phyloP scores from a whole-genome alignment of 441 rosid genomes.

The Populus trichocarpa region DNA sequence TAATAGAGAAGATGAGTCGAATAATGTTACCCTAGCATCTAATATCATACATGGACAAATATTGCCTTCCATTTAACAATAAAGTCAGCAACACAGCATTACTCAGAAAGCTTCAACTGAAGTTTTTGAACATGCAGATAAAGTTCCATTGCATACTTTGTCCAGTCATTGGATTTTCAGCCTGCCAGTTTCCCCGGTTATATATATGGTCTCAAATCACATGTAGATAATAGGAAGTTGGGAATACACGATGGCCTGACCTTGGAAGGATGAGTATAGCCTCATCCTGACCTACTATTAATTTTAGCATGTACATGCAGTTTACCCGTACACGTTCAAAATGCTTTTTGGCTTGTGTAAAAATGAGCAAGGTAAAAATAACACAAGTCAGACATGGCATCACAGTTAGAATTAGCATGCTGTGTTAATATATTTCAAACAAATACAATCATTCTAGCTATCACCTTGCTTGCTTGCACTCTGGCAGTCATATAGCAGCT shows the following conservation, averaged over 20 bases:
- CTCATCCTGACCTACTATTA: neutral
- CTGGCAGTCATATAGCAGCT: neutral
- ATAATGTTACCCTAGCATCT: neutral
- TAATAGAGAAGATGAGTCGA: neutral
- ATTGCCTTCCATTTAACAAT: neutral
- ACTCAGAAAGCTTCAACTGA: neutral
- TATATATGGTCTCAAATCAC: too few relatives aligned
- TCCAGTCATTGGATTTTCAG: too few relatives aligned
- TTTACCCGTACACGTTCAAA: neutral
- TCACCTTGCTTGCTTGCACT: neutral
- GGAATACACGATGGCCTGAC: neutral
- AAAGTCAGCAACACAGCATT: neutral
- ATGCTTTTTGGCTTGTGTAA: neutral
- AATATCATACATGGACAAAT: neutral
- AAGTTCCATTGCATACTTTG: neutral
- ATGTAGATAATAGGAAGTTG: neutral
- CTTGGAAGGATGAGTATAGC: neutral
- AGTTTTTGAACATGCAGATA: neutral
- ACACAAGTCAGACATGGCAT: neutral
- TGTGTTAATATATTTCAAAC: neutral
- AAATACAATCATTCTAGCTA: neutral
- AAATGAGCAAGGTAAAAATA: neutral
- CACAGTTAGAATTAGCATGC: neutral
- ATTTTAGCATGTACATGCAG: neutral
- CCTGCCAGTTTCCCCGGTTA: too few relatives aligned